phyloP scores from a whole-genome alignment of 345 rosid species.

The thale cress (Arabidopsis thaliana) region TAIR10.1 NC_003076.8:22237001-22237500 shows the following conservation, averaged over 20 bases:
- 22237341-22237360: neutral
- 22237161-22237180: conserved; percentile 1
- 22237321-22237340: conserved; percentile 38
- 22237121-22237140: too few species aligned
- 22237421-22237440: conserved; percentile 36
- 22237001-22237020: conserved; percentile 28
- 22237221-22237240: conserved; percentile 35
- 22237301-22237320: conserved; percentile 7
- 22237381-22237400: neutral
- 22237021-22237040: conserved; percentile 26
- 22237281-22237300: conserved; percentile 32
- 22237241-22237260: conserved; percentile 34
- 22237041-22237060: conserved; percentile 32
- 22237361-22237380: neutral
- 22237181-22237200: neutral
- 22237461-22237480: conserved; percentile 37
- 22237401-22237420: conserved; percentile 43
- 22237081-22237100: conserved; percentile 22
- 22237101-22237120: conserved; percentile 23
- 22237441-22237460: conserved; percentile 40
- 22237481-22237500: neutral
- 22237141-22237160: neutral
- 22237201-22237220: conserved; percentile 39
- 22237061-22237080: neutral
- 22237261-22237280: conserved; percentile 38